Percentiles rank a stretch among this genome's conserved stretches.
Evolutionary conservation across 2,329 filamentous ascomycete species (phyloP).

Genomic region (Diaporthe citrichinensis): DNA sequence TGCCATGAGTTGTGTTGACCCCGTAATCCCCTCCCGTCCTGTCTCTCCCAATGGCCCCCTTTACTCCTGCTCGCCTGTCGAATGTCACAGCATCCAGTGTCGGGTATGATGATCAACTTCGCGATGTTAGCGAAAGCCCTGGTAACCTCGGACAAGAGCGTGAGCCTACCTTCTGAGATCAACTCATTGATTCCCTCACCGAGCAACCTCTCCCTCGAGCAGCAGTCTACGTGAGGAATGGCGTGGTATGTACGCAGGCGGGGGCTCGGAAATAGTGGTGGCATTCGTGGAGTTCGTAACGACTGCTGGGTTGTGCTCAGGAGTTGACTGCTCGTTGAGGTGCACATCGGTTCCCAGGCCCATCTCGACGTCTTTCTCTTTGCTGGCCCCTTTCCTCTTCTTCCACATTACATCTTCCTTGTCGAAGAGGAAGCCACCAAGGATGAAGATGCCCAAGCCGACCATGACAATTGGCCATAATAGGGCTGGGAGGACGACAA

Average conservation of each 20-base stretch:
- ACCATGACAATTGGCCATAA: background rate
- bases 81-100: background rate
- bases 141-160: background rate
- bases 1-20: fast-evolving
- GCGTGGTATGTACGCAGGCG: background rate
- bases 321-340: background rate
- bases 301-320: background rate
- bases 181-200: background rate
- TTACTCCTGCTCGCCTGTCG: background rate
- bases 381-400: background rate
- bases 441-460: background rate
- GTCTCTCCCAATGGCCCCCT: background rate
- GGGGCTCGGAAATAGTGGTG: background rate
- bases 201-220: background rate
- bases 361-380: background rate
- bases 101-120: background rate
- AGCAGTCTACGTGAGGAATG: too few relatives aligned
- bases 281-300: background rate
- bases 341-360: background rate
- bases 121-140: background rate
- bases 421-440: background rate
- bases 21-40: background rate
- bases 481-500: background rate
- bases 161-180: background rate
- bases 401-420: background rate